These are phyloP conservation scores for Sugiyamaella americana DNA, from an alignment of 805 yeast species.

Conservation along the genomic window DNA sequence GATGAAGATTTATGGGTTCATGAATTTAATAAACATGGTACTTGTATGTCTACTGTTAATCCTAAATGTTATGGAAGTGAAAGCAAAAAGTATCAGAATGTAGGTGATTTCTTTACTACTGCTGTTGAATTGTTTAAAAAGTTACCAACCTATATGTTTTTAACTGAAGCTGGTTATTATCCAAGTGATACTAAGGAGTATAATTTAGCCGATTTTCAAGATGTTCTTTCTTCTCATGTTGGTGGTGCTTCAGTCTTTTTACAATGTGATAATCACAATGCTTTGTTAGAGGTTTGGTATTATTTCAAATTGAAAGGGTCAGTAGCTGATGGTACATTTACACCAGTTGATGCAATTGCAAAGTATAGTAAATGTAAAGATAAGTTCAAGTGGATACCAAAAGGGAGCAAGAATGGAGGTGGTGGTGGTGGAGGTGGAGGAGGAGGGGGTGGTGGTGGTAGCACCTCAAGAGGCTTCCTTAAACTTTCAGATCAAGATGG, in stretches of 20 bases:
- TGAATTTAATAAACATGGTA: slow-evolving; percentile 91
- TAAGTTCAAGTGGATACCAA: slow-evolving; percentile 72
- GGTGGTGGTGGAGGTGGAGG: slow-evolving; percentile 14
- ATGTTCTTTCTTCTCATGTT: slow-evolving; percentile 32
- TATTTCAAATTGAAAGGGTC: slow-evolving; percentile 72
- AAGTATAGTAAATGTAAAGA: slow-evolving; percentile 57
- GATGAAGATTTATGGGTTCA: slow-evolving; percentile 78
- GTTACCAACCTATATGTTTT: slow-evolving; percentile 62
- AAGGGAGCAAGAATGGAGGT: slow-evolving; percentile 38
- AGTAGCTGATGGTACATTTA: slow-evolving; percentile 56
- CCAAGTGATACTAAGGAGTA: slow-evolving; percentile 59
- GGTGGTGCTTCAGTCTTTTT: slow-evolving; percentile 51
- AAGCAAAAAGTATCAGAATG: slow-evolving; percentile 34
- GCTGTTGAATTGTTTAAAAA: slow-evolving; percentile 51
- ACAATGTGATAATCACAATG: slow-evolving; percentile 48
- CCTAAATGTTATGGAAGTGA: slow-evolving; percentile 55
- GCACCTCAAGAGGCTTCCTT: slow-evolving; percentile 41
- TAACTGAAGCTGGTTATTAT: slow-evolving; percentile 59
- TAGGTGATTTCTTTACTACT: slow-evolving; percentile 63
- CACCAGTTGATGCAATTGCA: slow-evolving; percentile 48
- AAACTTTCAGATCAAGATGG: slow-evolving; percentile 50
- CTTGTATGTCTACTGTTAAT: slow-evolving; percentile 76
- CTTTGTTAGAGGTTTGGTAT: slow-evolving; percentile 70
- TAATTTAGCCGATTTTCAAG: slow-evolving; percentile 38
- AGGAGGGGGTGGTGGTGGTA: slow-evolving; percentile 28